Evolutionary conservation across 2,329 filamentous ascomycete genomes (phyloP), one percentile per base, ranked within the genome.

Genomic region (Pseudomassariella vexata): DNA sequence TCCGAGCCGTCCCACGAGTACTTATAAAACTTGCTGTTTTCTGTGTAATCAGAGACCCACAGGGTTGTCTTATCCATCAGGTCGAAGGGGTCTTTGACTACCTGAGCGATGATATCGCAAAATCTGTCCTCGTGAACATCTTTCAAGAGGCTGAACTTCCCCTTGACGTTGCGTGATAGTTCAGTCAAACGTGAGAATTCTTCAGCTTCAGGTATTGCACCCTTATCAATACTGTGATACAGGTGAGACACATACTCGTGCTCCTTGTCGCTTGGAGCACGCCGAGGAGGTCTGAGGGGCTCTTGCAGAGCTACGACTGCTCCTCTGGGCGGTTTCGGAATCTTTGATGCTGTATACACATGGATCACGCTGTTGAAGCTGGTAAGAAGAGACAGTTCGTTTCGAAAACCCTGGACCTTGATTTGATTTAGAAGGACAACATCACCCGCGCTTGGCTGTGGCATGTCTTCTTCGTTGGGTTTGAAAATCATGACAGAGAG

Each of bases 41-140:
- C 61, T 0, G 87, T 94, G 54, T 89, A 95, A 56, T 95, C 89
- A 0, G 85, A 83, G 12, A 94, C 62, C 64, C 88, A 88, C 0
- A 95, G 42, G 5, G 76, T 74, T 9, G 73, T 57, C 35, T 59
- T 71, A 17, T 70, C 66, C 15, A 52, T 49, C 6, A 45, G 14
- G 19, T 65, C 58, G 25, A 55, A 66, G 0, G 71, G 70, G 3
- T 63, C 57, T 27, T 55, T 65, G 28, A 88, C 70, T 3, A 94
- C 75, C 49, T 89, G 73, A 2, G 74, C 87, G 12, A 85, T 63
- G 2, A 94, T 51, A 50, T 95, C 77, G 46, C 71, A 76, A 49
- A 81, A 94, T 0, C 47, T 63, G 10, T 56, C 54, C 1, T 69
- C 59, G 3, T 59, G 47, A 2, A 86, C 58, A 44, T 88, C 74